Evolutionary conservation across 2,329 filamentous ascomycete genomes (phyloP), one percentile per base, ranked within the genome.

Genomic region (Cercospora zeina): DNA sequence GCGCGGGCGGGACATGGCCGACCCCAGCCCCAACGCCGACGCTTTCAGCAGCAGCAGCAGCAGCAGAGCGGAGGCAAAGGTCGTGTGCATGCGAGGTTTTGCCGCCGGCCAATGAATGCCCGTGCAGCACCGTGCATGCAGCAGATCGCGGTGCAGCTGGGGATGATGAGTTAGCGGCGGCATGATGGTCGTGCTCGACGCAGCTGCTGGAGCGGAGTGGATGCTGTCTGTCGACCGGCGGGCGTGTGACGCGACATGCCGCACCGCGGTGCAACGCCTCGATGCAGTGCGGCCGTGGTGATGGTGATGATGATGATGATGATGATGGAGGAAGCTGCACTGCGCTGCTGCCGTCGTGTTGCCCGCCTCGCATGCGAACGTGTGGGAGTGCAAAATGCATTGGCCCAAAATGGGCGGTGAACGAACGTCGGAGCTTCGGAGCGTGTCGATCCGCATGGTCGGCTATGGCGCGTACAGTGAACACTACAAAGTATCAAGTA

Each of bases 131-230:
- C 13, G 42, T 30, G 49, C 49, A 53, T 33, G 49, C 49, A 34
- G 49, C 30, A 53, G 49, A 31, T 53, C 49, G 27, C 27, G 13
- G n/a, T 51, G 49, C 49, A 51, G 49, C 49, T 51, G 14, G n/a
- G n/a, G n/a, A n/a, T n/a, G n/a, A n/a, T n/a, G n/a, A n/a, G n/a
- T n/a, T n/a, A n/a, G n/a, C 27, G n/a, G 49, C 31, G 49, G 49
- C 49, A 27, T 13, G n/a, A 33, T 33, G 7, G 49, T 30, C 49
- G 30, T 30, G 49, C 49, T 33, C 49, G 49, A 51, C 49, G 31
- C 7, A 34, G 49, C 27, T 53, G 49, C 49, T 13, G 13, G 49
- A n/a, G 49, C 27, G 16, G 5, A 31, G 31, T 53, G 24, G 31
- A 51, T 51, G 42, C 49, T 10, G 49, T 51, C 49, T 33, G 49